Evolutionary conservation across 208 protist species (phyloP), one percentile per base, ranked within the genome.

Genomic region (Trypanosoma platydactyli): DNA sequence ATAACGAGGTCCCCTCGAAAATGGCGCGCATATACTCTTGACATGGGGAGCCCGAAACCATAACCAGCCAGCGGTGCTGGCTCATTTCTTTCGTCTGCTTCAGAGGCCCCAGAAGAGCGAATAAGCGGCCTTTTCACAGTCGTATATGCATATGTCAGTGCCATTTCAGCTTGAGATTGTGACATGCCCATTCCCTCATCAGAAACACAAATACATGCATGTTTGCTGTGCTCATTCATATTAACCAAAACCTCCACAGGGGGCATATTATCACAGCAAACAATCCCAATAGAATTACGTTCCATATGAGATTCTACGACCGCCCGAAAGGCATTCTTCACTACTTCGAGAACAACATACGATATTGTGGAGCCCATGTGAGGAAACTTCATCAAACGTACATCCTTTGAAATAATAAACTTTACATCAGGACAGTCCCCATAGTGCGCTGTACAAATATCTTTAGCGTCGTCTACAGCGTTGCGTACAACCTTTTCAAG

Each of bases 251-350:
- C 76, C 22, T 76, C 74, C 3, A 97, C 79, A 5, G 87, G 83
- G 13, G 89, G 89, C 84, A 92, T 92, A 38, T 95, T 81, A 44
- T 75, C 73, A 66, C 88, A 92, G 7, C 79, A 85, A 25, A 92
- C 76, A 13, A 92, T 89, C 12, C 86, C 86, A 13, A 68, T 55
- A 3, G 70, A 73, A 68, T 92, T 89, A 38, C 79, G 61, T 60
- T 82, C 85, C 79, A 87, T 87, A 64, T 97, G 89, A 11, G 76
- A 68, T 64, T 97, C 91, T 9, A 96, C 82, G 12, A 85, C 92
- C 7, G 92, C 94, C 16, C 96, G 83, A 65, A 98, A 88, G 3
- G 92, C 92, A 74, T 98, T 98, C 78, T 98, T 98, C 76, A 98
- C 82, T 46, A 98, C 53, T 70, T 98, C 97, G 22, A 98, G 71